Conservation (phyloP, 2,329 filamentous ascomycete genomes). For the Diaporthe eres region DNA sequence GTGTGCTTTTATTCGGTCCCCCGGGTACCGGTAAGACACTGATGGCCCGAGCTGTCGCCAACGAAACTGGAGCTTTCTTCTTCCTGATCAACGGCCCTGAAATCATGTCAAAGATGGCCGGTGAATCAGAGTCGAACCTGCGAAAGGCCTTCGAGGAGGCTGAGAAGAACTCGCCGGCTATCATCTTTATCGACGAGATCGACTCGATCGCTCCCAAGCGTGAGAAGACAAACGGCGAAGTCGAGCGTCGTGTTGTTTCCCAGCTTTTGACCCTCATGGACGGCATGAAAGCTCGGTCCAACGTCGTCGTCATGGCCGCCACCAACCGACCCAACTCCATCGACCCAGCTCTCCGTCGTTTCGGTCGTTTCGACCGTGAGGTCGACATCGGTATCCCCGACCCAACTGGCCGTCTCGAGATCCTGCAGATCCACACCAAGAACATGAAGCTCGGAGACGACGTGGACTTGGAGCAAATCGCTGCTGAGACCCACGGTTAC, state of each 20-base stretch:
- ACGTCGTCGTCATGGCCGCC: conserved; percentile 98
- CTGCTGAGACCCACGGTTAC: conserved; percentile 97
- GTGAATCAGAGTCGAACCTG: conserved; percentile 98
- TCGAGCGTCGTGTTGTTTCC: conserved; percentile 97
- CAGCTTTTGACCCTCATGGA: conserved; percentile 98
- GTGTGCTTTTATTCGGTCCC: conserved; percentile 96
- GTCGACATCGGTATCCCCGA: conserved; percentile 99
- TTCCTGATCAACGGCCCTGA: conserved; percentile 99
- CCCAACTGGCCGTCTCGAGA: conserved; percentile 97
- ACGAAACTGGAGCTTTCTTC: conserved; percentile 99
- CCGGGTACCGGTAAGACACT: conserved; percentile 99
- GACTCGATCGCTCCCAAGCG: conserved; percentile 99
- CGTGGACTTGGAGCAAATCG: conserved; percentile 96
- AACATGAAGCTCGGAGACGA: conserved; percentile 99
- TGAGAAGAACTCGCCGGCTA: conserved; percentile 98
- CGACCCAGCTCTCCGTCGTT: conserved; percentile 96
- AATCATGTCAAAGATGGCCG: conserved; percentile 99
- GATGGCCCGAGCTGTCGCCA: conserved; percentile 98
- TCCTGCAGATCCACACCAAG: conserved; percentile 99
- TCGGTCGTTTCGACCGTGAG: conserved; percentile 98
- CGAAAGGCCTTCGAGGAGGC: conserved; percentile 99
- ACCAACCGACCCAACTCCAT: conserved; percentile 99
- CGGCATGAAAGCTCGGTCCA: conserved; percentile 99
- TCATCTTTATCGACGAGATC: conserved; percentile 99
- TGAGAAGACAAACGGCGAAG: conserved; percentile 99